These are phyloP conservation scores for Ramichloridium luteum DNA, from an alignment of 2,329 filamentous ascomycete genomes.

Conservation along the genomic window DNA sequence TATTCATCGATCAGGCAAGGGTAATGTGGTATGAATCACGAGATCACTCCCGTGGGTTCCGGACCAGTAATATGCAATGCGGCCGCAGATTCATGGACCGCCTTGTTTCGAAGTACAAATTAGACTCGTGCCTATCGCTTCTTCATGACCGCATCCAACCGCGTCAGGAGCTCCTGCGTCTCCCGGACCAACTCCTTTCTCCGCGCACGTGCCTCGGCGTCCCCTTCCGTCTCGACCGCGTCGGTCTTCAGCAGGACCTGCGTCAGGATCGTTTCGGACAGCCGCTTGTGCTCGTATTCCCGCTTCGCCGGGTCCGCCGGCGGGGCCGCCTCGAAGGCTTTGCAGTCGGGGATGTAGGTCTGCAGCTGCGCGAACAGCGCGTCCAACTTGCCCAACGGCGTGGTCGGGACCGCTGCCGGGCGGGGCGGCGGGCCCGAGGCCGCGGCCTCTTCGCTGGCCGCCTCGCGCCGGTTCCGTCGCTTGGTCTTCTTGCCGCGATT, in stretches of 20 bases:
- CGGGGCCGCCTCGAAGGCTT: constrained; percentile 48
- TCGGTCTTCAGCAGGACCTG: constrained; percentile 68
- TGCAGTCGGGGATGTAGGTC: constrained; percentile 51
- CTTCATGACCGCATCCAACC: constrained; percentile 43
- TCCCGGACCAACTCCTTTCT: constrained; percentile 63
- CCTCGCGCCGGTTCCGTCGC: constrained; percentile 29
- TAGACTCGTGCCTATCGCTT: constrained; percentile 6
- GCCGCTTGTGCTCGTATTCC: constrained; percentile 59
- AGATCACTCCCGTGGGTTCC: no score
- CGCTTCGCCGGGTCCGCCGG: constrained; percentile 55
- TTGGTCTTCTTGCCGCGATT: constrained; percentile 34
- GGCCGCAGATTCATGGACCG: no score
- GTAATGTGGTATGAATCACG: no score
- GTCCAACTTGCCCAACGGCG: constrained; percentile 51
- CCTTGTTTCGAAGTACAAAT: no score
- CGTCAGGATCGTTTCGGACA: constrained; percentile 64
- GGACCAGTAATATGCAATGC: no score
- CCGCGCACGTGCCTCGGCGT: constrained; percentile 49
- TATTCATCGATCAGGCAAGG: no score
- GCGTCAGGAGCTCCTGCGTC: constrained; percentile 54
- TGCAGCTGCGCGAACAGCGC: constrained; percentile 54
- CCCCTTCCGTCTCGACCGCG: constrained; percentile 60
- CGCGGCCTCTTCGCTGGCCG: constrained; percentile 19
- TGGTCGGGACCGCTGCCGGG: constrained; percentile 27
- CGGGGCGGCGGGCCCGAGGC: constrained; percentile 33